These are phyloP conservation scores for Colletotrichum godetiae DNA, from an alignment of 2,329 filamentous ascomycete species.

Conservation along the genomic window DNA sequence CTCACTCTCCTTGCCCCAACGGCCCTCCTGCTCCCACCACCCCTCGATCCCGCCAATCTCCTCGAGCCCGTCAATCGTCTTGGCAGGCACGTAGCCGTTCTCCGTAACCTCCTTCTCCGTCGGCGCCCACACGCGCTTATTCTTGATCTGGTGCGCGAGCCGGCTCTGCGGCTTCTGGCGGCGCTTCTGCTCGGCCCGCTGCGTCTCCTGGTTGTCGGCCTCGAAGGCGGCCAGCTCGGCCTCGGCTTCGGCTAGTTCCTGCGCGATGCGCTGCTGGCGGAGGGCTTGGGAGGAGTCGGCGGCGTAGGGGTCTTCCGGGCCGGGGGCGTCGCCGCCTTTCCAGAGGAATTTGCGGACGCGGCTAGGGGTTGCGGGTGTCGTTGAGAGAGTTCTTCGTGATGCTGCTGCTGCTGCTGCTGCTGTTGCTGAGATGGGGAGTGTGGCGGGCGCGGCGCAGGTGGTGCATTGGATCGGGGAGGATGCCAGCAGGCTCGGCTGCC, in stretches of 20 bases:
- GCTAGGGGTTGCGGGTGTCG: slow-evolving; percentile 48
- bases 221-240: slow-evolving; percentile 36
- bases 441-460: slow-evolving; percentile 36
- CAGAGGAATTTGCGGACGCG: slow-evolving; percentile 54
- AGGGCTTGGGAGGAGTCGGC: slow-evolving; percentile 45
- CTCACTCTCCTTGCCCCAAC: slow-evolving; percentile 60
- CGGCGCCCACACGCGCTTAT: slow-evolving; percentile 18
- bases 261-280: slow-evolving; percentile 45
- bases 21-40: slow-evolving; percentile 67
- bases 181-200: background rate
- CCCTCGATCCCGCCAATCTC: slow-evolving; percentile 57
- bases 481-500: slow-evolving; percentile 48
- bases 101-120: slow-evolving; percentile 3
- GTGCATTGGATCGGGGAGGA: slow-evolving; percentile 37
- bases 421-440: slow-evolving; percentile 25
- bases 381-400: slow-evolving; percentile 44
- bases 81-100: slow-evolving; percentile 59
- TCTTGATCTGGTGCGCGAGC: slow-evolving; percentile 8
- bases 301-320: slow-evolving; percentile 52
- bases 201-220: background rate
- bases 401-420: slow-evolving; percentile 2
- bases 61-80: slow-evolving; percentile 56
- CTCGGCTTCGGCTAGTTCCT: slow-evolving; percentile 35
- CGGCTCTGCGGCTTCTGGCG: slow-evolving; percentile 3
- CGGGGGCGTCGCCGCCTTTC: slow-evolving; percentile 51